Base-by-base conservation (phyloP, 163 green algal genomes). In the Smithsoniella earleae region DNA sequence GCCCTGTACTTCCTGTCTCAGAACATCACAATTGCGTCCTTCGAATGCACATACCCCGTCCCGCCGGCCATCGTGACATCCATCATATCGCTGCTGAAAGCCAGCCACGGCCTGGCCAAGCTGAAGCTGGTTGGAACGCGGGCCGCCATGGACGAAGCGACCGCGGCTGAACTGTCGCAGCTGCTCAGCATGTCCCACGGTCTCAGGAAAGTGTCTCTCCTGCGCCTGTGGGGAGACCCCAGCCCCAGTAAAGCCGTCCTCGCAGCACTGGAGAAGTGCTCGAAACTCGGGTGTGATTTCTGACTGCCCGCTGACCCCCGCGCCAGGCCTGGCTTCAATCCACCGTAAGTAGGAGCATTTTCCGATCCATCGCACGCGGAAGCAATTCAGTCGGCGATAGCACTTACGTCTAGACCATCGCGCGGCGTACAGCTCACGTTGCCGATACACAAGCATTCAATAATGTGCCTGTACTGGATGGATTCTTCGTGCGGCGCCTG, bases 1-100 rank as follows among this genome's bases (percentile, higher is more conserved):
- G 58, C 58, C 30, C 25, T 69, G 0, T 36, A 69, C 58, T 69
- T 69, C 58, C 25, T 69, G 6, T 36, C 58, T 1, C 27, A 69
- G 58, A 30, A 69, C 27, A 16, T 36, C 25, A 69, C 58, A 30
- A 5, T 69, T 36, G 58, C 58, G 13, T 30, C 58, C 25, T 36
- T 33, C 25, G 58, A 69, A 31, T 69, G 58, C 58, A 34, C 10
- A 18, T 69, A 43, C 58, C 30, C 58, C 27, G 16, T 69, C 16
- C n/a, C 31, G 27, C 58, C 58, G 16, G 20, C 31, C 16, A n/a
- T 34, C n/a, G 30, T 69, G 30, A 31, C 58, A 16, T 43, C 34
- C 27, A 30, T 69, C 18, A 8, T 69, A 31, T 16, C 27, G 27
- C 27, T 69, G 58, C 58, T 69, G 27, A 3, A 30, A 31, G 20